Evolutionary conservation across 805 yeast species (phyloP), one percentile per base, ranked within the genome.

Genomic region (Henningerozyma blattae): DNA sequence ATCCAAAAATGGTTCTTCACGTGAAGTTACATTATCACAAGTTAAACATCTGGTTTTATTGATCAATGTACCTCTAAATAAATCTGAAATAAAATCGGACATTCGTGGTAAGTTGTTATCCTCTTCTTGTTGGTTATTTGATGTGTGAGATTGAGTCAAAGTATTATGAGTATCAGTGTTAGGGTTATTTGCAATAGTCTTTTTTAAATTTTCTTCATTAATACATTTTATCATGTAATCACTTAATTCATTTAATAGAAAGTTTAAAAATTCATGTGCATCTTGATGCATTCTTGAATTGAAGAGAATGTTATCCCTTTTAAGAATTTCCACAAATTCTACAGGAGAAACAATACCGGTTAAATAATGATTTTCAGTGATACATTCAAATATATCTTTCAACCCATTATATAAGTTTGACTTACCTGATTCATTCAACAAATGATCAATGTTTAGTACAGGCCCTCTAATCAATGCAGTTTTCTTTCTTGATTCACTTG

Each of bases 231-330:
- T 45, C 65, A 61, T 32, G 22, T 46, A 50, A 18, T 70, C 72
- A 32, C 81, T 62, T 14, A 80, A 67, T 41, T 82, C 86, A 56
- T 91, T 91, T 34, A 91, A 63, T 44, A 87, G 54, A 50, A 82
- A 87, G 54, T 87, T 89, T 51, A 87, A 68, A 56, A 91, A 91
- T 59, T 91, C 98, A 58, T 91, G 98, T 4, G 97, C 96, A 63
- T 91, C 98, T 53, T 91, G 98, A 54, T 91, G 98, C 95, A 86
- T 87, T 28, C 82, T 76, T 37, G 85, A 78, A 41, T 94, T 66
- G 56, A 91, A 91, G 47, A 89, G 62, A 45, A 77, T 82, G 52
- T 89, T 91, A 43, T 83, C 87, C 36, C 70, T 70, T 54, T 85
- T 89, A 35, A 89, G 62, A 34, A 78, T 77, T 30, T 75, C 78